A percentile compares a stretch with the other conserved stretches of the same genome.
These are phyloP conservation scores for Aspergillus sergii DNA, from an alignment of 2,329 filamentous ascomycete species.

Conservation along the genomic window DNA sequence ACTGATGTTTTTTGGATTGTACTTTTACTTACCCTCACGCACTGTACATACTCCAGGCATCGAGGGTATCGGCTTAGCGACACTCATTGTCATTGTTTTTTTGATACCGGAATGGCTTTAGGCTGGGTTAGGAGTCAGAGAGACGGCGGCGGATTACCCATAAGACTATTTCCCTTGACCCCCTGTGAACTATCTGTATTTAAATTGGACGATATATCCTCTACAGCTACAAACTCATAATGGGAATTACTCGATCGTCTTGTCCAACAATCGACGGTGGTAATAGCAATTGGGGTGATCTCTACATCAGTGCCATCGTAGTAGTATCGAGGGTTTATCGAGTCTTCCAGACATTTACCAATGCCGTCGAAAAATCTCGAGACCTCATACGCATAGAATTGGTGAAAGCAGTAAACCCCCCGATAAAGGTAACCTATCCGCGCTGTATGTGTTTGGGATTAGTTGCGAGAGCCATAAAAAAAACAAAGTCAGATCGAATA, in stretches of 20 bases:
- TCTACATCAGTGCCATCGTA: not conserved
- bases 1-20: slow-evolving; percentile 20
- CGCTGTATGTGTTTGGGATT: not conserved
- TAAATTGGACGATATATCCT: slow-evolving; percentile 1
- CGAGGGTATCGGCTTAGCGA: slow-evolving; percentile 61
- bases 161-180: slow-evolving; percentile 1
- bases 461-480: not conserved
- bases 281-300: not conserved
- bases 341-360: not conserved
- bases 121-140: slow-evolving; percentile 16
- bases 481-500: not conserved
- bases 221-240: not conserved
- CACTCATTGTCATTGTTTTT: slow-evolving; percentile 7
- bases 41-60: slow-evolving; percentile 61
- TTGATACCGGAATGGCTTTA: slow-evolving; percentile 19
- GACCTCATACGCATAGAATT: not conserved
- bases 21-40: slow-evolving; percentile 22
- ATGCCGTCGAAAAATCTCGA: not conserved
- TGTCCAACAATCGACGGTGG: not conserved
- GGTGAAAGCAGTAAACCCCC: not conserved
- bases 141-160: slow-evolving; percentile 7
- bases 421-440: not conserved
- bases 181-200: not conserved
- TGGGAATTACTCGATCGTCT: not conserved
- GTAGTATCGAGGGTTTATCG: not conserved